Conservation (phyloP, 164 flowering plant species). For the Tinospora cordifolia region DNA sequence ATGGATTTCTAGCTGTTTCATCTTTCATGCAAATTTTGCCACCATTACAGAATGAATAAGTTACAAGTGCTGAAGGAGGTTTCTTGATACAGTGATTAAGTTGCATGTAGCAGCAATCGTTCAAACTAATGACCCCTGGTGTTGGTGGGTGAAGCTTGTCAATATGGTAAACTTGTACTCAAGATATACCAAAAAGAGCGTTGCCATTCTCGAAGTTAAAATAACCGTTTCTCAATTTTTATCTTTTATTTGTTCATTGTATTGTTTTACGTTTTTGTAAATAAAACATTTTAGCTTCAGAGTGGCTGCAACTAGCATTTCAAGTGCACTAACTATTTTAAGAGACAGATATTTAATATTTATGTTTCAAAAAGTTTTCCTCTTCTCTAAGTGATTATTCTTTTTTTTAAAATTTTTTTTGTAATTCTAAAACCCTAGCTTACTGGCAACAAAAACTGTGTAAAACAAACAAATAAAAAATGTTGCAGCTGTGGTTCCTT, state of each 20-base stretch:
- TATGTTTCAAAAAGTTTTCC: background rate
- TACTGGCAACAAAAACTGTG: no score
- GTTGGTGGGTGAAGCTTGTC: slow-evolving; percentile 10
- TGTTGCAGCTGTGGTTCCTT: background rate
- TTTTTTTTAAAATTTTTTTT: background rate
- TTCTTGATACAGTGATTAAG: slow-evolving; percentile 24
- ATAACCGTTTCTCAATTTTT: slow-evolving; percentile 11
- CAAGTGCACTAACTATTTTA: background rate
- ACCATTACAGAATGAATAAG: slow-evolving; percentile 4
- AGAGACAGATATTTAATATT: background rate
- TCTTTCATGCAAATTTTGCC: background rate
- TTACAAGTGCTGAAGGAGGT: slow-evolving; percentile 17
- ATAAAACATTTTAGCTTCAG: slow-evolving; percentile 14
- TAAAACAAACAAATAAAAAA: no score
- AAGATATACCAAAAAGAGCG: slow-evolving; percentile 15
- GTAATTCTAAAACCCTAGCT: background rate
- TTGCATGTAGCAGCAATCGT: slow-evolving; percentile 26
- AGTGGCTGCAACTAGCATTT: slow-evolving; percentile 1
- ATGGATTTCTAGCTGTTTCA: background rate
- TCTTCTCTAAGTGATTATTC: slow-evolving; percentile 2
- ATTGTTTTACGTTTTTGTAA: slow-evolving; percentile 14
- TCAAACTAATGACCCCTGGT: slow-evolving; percentile 21
- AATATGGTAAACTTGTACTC: slow-evolving; percentile 16
- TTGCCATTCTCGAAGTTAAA: slow-evolving; percentile 9
- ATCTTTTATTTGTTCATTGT: slow-evolving; percentile 14